phyloP scores from a whole-genome alignment of 169 alveolate species.

The Sarcocystis neurona region DNA sequence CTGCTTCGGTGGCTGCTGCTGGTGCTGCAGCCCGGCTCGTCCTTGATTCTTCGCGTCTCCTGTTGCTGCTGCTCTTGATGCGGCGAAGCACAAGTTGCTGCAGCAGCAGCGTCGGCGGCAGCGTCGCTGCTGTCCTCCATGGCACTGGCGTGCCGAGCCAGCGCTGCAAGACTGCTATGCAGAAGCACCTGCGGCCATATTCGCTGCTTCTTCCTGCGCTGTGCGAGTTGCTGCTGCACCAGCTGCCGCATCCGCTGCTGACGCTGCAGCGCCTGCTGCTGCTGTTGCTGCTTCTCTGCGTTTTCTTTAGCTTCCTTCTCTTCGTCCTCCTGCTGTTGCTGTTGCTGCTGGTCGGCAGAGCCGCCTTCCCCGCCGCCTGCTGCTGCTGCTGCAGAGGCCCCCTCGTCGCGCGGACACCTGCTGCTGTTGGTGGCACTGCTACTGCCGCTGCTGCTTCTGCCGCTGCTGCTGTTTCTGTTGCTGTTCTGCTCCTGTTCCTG shows the following conservation, averaged over 20 bases:
- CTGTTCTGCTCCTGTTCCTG: neutral
- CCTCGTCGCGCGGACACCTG: neutral
- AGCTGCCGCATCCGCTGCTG: neutral
- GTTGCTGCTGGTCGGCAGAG: neutral
- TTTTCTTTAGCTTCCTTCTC: neutral
- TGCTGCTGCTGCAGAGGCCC: neutral
- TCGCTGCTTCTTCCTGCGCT: neutral
- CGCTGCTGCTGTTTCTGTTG: neutral
- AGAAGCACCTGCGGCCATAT: conserved; percentile 18
- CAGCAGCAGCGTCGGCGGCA: neutral
- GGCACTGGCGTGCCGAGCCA: conserved; percentile 2
- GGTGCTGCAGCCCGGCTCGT: conserved; percentile 1
- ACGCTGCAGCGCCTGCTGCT: neutral
- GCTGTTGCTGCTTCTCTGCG: neutral
- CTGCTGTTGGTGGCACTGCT: neutral
- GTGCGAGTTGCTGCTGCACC: neutral
- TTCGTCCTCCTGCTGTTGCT: neutral
- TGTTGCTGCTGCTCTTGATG: neutral
- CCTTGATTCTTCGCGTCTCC: neutral
- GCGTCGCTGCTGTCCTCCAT: neutral
- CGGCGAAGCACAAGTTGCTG: too few relatives aligned
- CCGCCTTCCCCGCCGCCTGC: neutral
- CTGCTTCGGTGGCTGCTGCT: neutral
- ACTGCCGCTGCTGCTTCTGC: neutral
- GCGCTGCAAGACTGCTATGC: neutral